A percentile compares a stretch with the other conserved stretches of the same genome.
Conservation (phyloP, 2,329 filamentous ascomycete species). For the Colletotrichum destructivum region DNA sequence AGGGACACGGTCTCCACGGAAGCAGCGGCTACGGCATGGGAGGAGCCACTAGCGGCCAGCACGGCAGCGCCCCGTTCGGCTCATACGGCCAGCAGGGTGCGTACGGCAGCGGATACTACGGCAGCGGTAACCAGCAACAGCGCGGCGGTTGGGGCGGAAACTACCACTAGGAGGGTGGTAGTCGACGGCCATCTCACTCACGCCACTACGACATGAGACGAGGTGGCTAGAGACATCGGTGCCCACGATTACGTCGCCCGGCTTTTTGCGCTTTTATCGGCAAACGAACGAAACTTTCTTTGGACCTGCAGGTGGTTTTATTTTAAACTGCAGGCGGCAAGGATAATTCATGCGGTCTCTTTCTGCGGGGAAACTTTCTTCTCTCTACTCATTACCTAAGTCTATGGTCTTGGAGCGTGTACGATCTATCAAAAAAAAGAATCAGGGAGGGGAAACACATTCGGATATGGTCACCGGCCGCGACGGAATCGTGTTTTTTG, state of each 20-base stretch:
- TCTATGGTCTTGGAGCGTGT: slow-evolving; percentile 45
- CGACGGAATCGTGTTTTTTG: slow-evolving; percentile 44
- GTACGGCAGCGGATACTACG: slow-evolving; percentile 66
- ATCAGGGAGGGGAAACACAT: slow-evolving; percentile 44
- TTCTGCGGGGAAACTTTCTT: slow-evolving; percentile 39
- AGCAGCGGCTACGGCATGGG: slow-evolving; percentile 70
- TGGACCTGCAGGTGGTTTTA: slow-evolving; percentile 35
- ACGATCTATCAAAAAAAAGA: slow-evolving; percentile 44
- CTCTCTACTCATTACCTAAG: slow-evolving; percentile 43
- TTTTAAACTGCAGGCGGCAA: slow-evolving; percentile 35
- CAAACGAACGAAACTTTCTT: slow-evolving; percentile 43
- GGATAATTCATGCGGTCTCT: slow-evolving; percentile 42
- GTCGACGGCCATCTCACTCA: slow-evolving; percentile 42
- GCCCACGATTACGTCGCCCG: slow-evolving; percentile 25
- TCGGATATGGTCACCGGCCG: slow-evolving; percentile 42
- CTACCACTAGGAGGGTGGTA: slow-evolving; percentile 65
- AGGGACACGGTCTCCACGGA: slow-evolving; percentile 68
- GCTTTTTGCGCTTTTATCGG: slow-evolving; percentile 37
- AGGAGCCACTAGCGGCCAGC: slow-evolving; percentile 66
- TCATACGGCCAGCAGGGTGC: slow-evolving; percentile 64
- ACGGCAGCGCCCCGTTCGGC: slow-evolving; percentile 67
- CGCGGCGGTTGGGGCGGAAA: slow-evolving; percentile 73
- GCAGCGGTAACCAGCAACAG: slow-evolving; percentile 55
- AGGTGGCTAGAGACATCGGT: slow-evolving; percentile 15
- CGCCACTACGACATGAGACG: neutral